Conservation (phyloP, 176 grass and related monocot genomes). For the Phragmites australis region DNA sequence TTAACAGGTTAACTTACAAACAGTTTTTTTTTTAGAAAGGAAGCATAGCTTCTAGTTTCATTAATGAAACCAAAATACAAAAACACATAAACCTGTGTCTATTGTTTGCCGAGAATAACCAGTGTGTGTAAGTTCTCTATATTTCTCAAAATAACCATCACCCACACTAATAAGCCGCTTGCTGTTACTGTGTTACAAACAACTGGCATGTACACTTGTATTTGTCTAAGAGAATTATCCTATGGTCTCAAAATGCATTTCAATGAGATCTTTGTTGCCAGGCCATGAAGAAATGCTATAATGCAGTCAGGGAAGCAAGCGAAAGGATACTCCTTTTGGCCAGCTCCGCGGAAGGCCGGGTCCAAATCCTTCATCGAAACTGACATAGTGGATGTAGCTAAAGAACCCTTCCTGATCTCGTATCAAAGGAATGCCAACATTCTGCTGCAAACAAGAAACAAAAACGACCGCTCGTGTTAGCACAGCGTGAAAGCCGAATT, state of each 20-base stretch:
- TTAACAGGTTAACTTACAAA: background rate
- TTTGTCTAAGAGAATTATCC: background rate
- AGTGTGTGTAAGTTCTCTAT: background rate
- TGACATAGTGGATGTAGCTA: slow-evolving; percentile 50
- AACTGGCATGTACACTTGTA: background rate
- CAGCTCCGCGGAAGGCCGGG: slow-evolving; percentile 67
- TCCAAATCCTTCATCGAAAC: slow-evolving; percentile 91
- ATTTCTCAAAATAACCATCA: background rate
- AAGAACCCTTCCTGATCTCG: slow-evolving; percentile 49
- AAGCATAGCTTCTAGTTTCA: no score
- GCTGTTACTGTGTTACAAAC: no score
- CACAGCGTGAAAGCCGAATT: background rate
- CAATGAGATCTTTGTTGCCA: background rate
- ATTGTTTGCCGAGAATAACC: no score
- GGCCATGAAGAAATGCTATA: background rate
- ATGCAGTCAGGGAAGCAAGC: background rate
- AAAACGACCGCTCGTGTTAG: background rate
- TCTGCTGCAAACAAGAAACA: slow-evolving; percentile 37
- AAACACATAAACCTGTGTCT: no score
- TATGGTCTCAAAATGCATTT: background rate
- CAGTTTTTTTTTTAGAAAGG: no score
- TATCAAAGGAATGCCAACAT: slow-evolving; percentile 43
- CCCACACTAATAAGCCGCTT: background rate
- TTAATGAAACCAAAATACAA: no score
- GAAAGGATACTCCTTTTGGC: slow-evolving; percentile 91